Conservation (phyloP, 192 early-diverging fungal species). For the Phlyctochytrium bullatum region DNA sequence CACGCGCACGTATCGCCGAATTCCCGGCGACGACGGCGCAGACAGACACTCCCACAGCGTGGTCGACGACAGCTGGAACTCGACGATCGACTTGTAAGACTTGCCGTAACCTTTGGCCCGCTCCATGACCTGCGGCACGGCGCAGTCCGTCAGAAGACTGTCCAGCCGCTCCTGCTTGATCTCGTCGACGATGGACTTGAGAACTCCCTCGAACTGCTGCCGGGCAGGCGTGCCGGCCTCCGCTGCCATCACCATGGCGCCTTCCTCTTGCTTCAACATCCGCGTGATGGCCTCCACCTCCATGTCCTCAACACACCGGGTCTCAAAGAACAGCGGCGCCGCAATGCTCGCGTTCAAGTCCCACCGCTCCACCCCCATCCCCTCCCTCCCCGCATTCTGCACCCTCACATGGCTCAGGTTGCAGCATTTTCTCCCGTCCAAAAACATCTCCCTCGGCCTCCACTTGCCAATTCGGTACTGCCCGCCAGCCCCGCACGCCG, state of each 20-base stretch:
- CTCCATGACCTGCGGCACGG: constrained; percentile 3
- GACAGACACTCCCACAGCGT: neutral
- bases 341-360: neutral
- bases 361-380: constrained; percentile 3
- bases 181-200: neutral
- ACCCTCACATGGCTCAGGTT: constrained; percentile 39
- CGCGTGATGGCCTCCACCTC: neutral
- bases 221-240: neutral
- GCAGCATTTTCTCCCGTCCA: constrained; percentile 32
- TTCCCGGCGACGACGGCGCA: neutral
- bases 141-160: constrained; percentile 2
- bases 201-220: neutral
- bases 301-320: neutral
- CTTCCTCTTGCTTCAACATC: neutral
- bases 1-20: neutral
- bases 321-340: neutral
- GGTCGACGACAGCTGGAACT: neutral
- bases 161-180: constrained; percentile 3
- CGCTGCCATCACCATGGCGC: neutral
- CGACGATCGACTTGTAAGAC: neutral
- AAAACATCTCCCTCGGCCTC: constrained; percentile 39
- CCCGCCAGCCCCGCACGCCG: constrained; percentile 35
- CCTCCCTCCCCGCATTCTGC: constrained; percentile 17
- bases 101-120: constrained; percentile 2
- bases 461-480: constrained; percentile 37